phyloP scores from a whole-genome alignment of 768 basidiomycete species.

The Hygrophorus pudorinus region DNA sequence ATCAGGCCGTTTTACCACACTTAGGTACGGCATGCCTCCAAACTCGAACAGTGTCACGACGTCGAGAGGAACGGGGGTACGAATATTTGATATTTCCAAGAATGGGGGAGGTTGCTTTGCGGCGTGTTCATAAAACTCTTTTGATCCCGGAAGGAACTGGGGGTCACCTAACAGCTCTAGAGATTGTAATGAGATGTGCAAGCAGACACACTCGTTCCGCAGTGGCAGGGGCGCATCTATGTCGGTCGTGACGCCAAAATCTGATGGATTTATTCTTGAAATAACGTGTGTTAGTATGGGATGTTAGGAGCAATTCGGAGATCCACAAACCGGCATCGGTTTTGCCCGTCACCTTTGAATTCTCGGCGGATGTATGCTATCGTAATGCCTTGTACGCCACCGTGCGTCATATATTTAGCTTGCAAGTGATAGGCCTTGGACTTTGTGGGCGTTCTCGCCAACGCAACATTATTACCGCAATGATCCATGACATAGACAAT shows the following conservation, averaged over 20 bases:
- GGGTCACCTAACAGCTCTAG: constrained; percentile 38
- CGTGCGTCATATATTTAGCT: constrained; percentile 48
- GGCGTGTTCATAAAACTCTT: constrained; percentile 26
- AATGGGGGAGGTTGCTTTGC: constrained; percentile 29
- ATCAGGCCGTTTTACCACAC: constrained; percentile 31
- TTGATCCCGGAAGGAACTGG: constrained; percentile 24
- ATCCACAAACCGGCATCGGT: constrained; percentile 8
- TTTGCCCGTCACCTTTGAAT: constrained; percentile 9
- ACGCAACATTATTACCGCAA: constrained; percentile 26
- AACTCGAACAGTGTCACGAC: constrained; percentile 32
- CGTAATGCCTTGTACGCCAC: constrained; percentile 38
- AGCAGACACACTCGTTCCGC: constrained; percentile 33
- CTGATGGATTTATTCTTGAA: constrained; percentile 27
- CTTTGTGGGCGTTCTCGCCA: constrained; percentile 40
- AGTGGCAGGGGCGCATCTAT: constrained; percentile 35
- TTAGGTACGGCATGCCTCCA: constrained; percentile 30
- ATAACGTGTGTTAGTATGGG: constrained; percentile 9
- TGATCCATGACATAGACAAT: constrained; percentile 50
- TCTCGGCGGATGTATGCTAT: constrained; percentile 30
- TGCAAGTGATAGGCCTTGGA: constrained; percentile 47
- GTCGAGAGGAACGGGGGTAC: constrained; percentile 27
- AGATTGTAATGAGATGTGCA: constrained; percentile 28
- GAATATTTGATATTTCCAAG: constrained; percentile 26
- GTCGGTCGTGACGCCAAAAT: constrained; percentile 23
- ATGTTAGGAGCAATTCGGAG: neutral